Percentiles rank a stretch among this genome's conserved stretches.
phyloP scores from a whole-genome alignment of 2,329 filamentous ascomycete genomes.

The Ophiostoma sp. region DNA sequence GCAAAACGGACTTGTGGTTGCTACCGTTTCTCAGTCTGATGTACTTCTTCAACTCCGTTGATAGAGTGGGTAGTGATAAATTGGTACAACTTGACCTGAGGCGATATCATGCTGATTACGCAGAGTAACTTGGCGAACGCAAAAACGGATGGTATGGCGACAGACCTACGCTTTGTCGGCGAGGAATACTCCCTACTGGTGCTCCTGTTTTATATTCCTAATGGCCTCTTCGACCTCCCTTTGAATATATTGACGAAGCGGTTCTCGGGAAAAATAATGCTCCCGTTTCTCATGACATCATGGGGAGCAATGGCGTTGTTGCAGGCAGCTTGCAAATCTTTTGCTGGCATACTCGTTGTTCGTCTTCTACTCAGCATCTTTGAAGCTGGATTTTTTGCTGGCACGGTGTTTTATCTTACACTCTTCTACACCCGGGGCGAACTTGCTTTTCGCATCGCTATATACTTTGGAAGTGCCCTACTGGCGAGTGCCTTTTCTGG shows the following conservation, averaged over 20 bases:
- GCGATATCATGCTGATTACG: background rate
- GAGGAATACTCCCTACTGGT: constrained; percentile 66
- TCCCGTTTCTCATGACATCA: constrained; percentile 60
- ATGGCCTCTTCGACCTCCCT: constrained; percentile 63
- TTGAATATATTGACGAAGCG: constrained; percentile 63
- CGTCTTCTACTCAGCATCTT: constrained; percentile 66
- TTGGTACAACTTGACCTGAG: too few species aligned
- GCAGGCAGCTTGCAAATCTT: constrained; percentile 52
- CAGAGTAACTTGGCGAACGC: constrained; percentile 46
- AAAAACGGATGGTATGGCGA: constrained; percentile 48
- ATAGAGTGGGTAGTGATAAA: background rate
- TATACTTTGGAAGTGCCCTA: constrained; percentile 45
- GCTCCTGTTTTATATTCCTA: constrained; percentile 67
- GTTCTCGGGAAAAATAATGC: constrained; percentile 57
- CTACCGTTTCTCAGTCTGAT: constrained; percentile 15
- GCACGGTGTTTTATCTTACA: constrained; percentile 54
- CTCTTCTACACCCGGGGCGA: constrained; percentile 67
- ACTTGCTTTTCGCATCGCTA: constrained; percentile 61
- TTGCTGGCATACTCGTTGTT: constrained; percentile 60
- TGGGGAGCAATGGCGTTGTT: constrained; percentile 63
- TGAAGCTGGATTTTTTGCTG: constrained; percentile 63
- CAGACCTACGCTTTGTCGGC: constrained; percentile 53
- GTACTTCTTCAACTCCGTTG: constrained; percentile 16
- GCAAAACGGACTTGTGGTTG: constrained; percentile 12
- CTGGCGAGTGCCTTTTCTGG: constrained; percentile 51